Evolutionary conservation across 768 basidiomycete species (phyloP).

Genomic region (Lentinula boryana): DNA sequence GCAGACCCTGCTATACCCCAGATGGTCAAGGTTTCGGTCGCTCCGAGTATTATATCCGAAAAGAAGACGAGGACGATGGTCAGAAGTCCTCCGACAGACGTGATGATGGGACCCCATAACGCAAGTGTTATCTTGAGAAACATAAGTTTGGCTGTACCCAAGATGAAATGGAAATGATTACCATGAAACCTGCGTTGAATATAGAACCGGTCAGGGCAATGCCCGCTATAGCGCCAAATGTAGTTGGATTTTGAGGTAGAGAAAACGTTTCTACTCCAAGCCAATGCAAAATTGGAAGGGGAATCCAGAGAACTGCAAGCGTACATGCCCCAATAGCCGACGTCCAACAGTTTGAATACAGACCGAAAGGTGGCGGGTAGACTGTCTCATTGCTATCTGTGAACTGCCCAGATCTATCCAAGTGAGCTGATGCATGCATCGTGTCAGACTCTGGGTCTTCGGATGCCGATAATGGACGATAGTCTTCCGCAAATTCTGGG

Average conservation of each 20-base stretch:
- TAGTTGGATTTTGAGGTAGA: constrained; percentile 46
- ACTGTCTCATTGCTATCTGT: constrained; percentile 23
- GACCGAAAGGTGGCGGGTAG: constrained; percentile 71
- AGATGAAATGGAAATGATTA: constrained; percentile 21
- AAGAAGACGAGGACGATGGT: constrained; percentile 87
- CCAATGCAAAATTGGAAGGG: constrained; percentile 69
- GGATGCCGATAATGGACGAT: constrained; percentile 37
- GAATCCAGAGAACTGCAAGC: constrained; percentile 68
- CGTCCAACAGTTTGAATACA: constrained; percentile 80
- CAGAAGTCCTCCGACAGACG: constrained; percentile 88
- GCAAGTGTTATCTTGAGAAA: constrained; percentile 63
- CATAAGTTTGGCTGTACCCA: constrained; percentile 5
- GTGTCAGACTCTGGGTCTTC: constrained; percentile 19
- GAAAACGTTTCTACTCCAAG: constrained; percentile 59
- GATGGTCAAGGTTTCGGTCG: constrained; percentile 51
- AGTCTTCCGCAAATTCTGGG: constrained; percentile 41
- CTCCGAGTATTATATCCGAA: constrained; percentile 71
- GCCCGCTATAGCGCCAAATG: constrained; percentile 49
- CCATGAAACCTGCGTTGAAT: constrained; percentile 88
- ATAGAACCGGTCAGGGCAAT: constrained; percentile 69
- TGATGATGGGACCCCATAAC: constrained; percentile 82
- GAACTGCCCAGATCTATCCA: not conserved
- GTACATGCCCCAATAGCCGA: constrained; percentile 78
- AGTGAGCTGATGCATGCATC: constrained; percentile 10
- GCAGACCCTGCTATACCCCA: constrained; percentile 75